Evolutionary conservation across 768 basidiomycete genomes (phyloP), one percentile per base, ranked within the genome.

Genomic region (Collybia mongolica): DNA sequence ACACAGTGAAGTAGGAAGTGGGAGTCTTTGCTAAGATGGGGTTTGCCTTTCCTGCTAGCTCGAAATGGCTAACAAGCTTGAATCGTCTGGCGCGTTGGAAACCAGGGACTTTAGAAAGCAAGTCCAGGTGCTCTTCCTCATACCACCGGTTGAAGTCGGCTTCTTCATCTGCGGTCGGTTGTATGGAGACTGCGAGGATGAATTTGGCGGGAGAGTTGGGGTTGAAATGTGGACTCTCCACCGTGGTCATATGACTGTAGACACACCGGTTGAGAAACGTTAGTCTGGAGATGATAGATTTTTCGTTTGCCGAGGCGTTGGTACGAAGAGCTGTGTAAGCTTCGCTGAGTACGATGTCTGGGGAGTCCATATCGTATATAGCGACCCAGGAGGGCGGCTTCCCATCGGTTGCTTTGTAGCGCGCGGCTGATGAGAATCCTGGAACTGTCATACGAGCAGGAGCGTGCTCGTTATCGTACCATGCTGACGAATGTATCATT

Each of bases 401-500:
- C n/a, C 47, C 45, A 48, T 65, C 67, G 3, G 47, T 39, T n/a
- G 66, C 60, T 44, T 63, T 63, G 57, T 65, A 68, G 20, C 67
- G 60, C 14, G 53, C 39, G 6, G 59, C 57, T 26, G 59, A 54
- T 35, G 51, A 43, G 39, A 68, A 54, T 5, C 66, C 64, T 14
- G 62, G 59, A 11, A 67, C 54, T 1, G 51, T 54, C 9, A 68
- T 44, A 17, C 69, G 62, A 17, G 57, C 54, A 6, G 67, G 61
- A 18, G 56, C 59, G 44, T 68, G 66, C 41, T 69, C 67, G n/a
- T 56, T 58, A 17, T 66, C 64, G 53, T 69, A 68, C 65, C 64
- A 70, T 45, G 65, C 67, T 69, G 52, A 39, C 14, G 11, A 26
- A 17, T 39, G 18, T 23, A 9, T 26, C 46, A 39, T 23, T 20